Evolutionary conservation across 139 green algal species (phyloP).

Genomic region (Chlamydomonas sp.): DNA sequence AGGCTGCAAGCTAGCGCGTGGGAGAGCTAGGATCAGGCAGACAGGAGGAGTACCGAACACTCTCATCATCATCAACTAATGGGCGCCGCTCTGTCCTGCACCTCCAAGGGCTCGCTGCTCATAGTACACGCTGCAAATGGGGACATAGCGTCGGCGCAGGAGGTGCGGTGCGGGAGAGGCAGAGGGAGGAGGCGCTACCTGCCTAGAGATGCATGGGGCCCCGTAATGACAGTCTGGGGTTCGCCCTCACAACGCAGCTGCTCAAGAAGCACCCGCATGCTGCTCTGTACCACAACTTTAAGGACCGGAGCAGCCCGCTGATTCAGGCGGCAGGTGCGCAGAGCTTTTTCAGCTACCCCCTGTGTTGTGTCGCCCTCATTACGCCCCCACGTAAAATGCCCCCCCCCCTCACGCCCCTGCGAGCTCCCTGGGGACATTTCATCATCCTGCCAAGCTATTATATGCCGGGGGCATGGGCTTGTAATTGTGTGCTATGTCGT

Average conservation of each 20-base stretch:
- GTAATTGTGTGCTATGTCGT: background rate
- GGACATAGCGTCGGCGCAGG: slow-evolving; percentile 21
- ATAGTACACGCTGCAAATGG: slow-evolving; percentile 34
- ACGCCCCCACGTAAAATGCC: too few relatives aligned
- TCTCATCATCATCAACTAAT: too few relatives aligned
- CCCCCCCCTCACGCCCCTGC: too few relatives aligned
- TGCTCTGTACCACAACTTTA: slow-evolving; percentile 32
- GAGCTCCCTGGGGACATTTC: background rate
- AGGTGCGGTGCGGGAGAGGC: too few relatives aligned
- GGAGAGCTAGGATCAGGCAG: too few relatives aligned
- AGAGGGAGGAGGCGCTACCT: too few relatives aligned
- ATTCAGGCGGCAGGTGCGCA: slow-evolving; percentile 33
- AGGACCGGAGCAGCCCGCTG: slow-evolving; percentile 27
- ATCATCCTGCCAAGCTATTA: background rate
- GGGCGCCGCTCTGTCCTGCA: slow-evolving; percentile 18
- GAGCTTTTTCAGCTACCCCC: too few relatives aligned
- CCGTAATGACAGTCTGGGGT: too few relatives aligned
- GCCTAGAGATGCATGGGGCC: too few relatives aligned
- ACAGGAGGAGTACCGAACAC: too few relatives aligned
- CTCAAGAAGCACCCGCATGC: slow-evolving; percentile 23
- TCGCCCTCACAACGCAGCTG: slow-evolving; percentile 14
- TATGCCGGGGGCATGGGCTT: background rate
- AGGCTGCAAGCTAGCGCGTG: too few relatives aligned
- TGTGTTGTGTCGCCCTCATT: too few relatives aligned
- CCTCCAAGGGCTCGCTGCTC: slow-evolving; percentile 23